Conservation (phyloP, 2,329 filamentous ascomycete species). For the Orbilia brochopaga region DNA sequence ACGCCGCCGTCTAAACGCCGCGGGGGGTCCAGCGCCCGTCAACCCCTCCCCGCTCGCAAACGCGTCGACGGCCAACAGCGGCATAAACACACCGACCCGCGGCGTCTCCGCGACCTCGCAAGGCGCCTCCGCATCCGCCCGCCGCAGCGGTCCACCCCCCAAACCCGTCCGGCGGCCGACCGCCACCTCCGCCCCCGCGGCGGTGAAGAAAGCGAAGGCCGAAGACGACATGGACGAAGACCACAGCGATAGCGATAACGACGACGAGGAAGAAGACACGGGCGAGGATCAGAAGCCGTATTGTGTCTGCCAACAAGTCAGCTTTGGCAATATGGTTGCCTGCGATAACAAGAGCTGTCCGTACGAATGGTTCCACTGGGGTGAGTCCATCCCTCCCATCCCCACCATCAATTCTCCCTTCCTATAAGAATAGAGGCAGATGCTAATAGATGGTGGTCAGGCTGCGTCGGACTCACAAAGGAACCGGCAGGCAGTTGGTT, state of each 20-base stretch:
- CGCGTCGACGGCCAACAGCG: constrained; percentile 40
- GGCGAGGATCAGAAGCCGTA: constrained; percentile 78
- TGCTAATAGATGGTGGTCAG: too few relatives aligned
- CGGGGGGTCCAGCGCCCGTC: constrained; percentile 35
- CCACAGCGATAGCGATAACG: constrained; percentile 48
- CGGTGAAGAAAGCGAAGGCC: constrained; percentile 35
- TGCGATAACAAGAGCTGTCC: constrained; percentile 83
- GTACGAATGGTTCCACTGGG: constrained; percentile 79
- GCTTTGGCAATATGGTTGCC: constrained; percentile 86
- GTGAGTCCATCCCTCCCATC: constrained; percentile 17
- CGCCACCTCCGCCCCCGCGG: constrained; percentile 5
- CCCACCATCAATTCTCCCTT: not conserved
- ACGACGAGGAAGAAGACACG: constrained; percentile 72
- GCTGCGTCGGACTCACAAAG: constrained; percentile 46
- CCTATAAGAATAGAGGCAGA: too few relatives aligned
- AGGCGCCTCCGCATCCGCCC: constrained; percentile 18
- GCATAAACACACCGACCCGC: constrained; percentile 40
- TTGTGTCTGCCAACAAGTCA: constrained; percentile 81
- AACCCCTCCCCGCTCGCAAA: constrained; percentile 43
- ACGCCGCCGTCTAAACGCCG: constrained; percentile 36
- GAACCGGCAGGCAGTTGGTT: constrained; percentile 49
- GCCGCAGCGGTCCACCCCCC: constrained; percentile 33
- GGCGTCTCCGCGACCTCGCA: constrained; percentile 27
- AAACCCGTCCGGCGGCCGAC: constrained; percentile 41
- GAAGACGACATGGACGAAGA: constrained; percentile 48